phyloP scores from a whole-genome alignment of 495 filamentous ascomycete species.

The Podospora conica region DNA sequence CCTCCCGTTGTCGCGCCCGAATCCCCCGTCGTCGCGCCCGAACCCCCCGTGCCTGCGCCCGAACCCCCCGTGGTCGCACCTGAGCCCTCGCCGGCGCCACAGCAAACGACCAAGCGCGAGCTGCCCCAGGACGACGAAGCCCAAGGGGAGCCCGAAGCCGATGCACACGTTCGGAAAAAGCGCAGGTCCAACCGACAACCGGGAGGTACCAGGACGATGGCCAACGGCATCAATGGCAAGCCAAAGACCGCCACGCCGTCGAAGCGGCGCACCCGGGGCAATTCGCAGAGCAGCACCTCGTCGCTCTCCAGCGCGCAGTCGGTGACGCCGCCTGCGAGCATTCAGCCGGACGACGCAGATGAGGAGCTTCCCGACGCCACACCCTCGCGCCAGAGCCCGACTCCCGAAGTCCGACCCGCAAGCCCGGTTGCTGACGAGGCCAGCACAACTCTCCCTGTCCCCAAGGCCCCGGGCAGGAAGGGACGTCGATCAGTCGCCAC shows the following conservation, averaged over 20 bases:
- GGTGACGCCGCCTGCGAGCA: conserved; percentile 23
- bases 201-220: conserved; percentile 16
- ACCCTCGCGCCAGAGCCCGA: conserved; percentile 23
- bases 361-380: conserved; percentile 11
- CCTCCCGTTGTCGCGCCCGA: neutral
- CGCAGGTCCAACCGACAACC: conserved; percentile 23
- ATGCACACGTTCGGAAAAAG: conserved; percentile 27
- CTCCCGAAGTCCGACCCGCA: conserved; percentile 12
- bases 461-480: neutral
- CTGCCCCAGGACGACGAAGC: neutral
- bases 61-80: neutral
- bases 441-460: conserved; percentile 15
- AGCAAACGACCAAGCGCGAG: conserved; percentile 5
- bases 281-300: conserved; percentile 27
- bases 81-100: conserved; percentile 1
- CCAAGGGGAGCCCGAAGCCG: conserved; percentile 1
- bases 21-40: neutral
- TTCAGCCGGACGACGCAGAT: conserved; percentile 13
- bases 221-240: conserved; percentile 21
- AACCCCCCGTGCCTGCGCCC: neutral
- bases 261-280: conserved; percentile 16
- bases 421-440: conserved; percentile 3
- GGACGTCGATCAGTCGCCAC: conserved; percentile 13
- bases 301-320: conserved; percentile 31
- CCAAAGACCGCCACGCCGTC: conserved; percentile 22